phyloP scores from a whole-genome alignment of 345 rosid genomes.

The Turnera subulata region DNA sequence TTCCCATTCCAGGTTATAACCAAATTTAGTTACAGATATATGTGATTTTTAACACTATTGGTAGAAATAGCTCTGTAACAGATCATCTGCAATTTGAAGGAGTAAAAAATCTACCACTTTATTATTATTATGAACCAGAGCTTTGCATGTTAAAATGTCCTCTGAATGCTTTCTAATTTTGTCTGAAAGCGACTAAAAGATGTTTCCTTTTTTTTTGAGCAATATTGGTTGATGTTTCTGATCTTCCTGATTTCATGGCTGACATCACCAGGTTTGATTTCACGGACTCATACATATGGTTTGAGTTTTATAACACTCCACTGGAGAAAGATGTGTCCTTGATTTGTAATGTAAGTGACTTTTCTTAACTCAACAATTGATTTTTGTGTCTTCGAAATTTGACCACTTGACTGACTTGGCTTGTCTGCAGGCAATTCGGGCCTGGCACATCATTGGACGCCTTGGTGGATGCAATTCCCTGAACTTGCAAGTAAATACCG shows the following conservation, averaged over 20 bases:
- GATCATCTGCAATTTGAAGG: too few species aligned
- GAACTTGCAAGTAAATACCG: conserved; percentile 87
- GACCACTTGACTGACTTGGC: conserved; percentile 7
- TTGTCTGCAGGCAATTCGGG: conserved; percentile 67
- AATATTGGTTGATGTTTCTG: too few species aligned
- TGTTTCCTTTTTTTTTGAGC: conserved; percentile 6
- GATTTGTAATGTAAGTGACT: conserved; percentile 67
- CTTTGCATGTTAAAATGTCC: neutral
- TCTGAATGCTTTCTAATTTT: conserved; percentile 6
- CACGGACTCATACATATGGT: conserved; percentile 85
- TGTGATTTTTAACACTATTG: too few species aligned
- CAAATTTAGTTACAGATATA: too few species aligned
- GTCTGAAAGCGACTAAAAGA: too few species aligned
- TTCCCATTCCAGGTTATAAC: too few species aligned
- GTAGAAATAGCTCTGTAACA: too few species aligned
- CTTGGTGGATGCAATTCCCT: conserved; percentile 97
- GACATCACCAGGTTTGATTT: conserved; percentile 62
- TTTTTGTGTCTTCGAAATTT: conserved; percentile 4
- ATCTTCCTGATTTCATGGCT: conserved; percentile 3
- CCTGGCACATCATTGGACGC: conserved; percentile 93
- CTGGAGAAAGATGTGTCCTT: conserved; percentile 77
- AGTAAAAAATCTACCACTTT: too few species aligned
- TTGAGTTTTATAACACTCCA: conserved; percentile 78
- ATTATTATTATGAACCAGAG: too few species aligned
- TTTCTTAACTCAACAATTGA: conserved; percentile 2